These are phyloP conservation scores for Cavenderia fasciculata DNA, from an alignment of 78 protist genomes.

Conservation along the genomic window DNA sequence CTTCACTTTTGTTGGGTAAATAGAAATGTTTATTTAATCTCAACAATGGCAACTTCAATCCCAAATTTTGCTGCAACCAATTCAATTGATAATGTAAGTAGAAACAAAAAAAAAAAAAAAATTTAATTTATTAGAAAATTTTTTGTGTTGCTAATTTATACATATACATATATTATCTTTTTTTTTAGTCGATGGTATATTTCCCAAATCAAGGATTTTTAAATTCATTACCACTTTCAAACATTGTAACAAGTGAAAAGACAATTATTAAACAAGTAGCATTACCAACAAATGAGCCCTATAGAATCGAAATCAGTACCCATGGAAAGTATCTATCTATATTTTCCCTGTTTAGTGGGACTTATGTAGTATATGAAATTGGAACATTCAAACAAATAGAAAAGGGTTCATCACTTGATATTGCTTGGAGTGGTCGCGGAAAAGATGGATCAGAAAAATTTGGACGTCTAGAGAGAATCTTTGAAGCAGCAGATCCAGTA, in stretches of 20 bases:
- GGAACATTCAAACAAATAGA: conserved; percentile 30
- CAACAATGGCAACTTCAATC: not conserved
- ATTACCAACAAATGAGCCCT: conserved; percentile 15
- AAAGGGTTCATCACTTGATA: conserved; percentile 44
- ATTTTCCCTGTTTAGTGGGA: not conserved
- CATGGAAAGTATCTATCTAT: conserved; percentile 13
- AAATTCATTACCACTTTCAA: not conserved
- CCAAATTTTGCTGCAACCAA: conserved; percentile 15
- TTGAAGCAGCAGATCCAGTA: conserved; percentile 23
- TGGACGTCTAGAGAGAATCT: conserved; percentile 40
- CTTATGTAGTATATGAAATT: conserved; percentile 35
- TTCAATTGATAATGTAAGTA: too few relatives aligned
- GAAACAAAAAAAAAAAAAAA: too few relatives aligned
- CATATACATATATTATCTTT: too few relatives aligned
- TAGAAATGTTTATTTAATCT: conserved; percentile 27
- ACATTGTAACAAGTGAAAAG: not conserved
- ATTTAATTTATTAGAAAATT: too few relatives aligned
- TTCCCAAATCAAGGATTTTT: conserved; percentile 39
- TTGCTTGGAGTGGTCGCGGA: conserved; percentile 47
- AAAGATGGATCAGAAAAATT: conserved; percentile 30
- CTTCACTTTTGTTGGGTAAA: conserved; percentile 47
- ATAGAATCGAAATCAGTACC: conserved; percentile 13
- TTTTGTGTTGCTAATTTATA: too few relatives aligned
- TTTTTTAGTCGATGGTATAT: not conserved
- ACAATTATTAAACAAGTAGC: conserved; percentile 12